Evolutionary conservation across 1,139 yeast species (phyloP).

Genomic region (Kluyveromyces sp.): DNA sequence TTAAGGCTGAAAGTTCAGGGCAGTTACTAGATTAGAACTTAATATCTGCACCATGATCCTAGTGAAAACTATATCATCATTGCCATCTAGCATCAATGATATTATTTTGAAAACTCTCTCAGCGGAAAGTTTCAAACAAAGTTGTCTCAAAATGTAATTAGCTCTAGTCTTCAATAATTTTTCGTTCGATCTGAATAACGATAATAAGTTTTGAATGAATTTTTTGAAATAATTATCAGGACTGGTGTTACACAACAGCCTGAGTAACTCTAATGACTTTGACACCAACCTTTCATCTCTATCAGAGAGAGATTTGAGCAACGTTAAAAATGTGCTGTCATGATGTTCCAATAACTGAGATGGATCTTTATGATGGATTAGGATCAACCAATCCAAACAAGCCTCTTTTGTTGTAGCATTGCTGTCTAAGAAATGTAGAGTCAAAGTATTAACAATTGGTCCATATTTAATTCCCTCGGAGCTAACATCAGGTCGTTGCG

Average conservation of each 20-base stretch:
- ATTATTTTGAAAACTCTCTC: slow-evolving; percentile 77
- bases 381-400: slow-evolving; percentile 83
- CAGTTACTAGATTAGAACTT: slow-evolving; percentile 80
- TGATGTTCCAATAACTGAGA: slow-evolving; percentile 49
- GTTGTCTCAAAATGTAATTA: slow-evolving; percentile 74
- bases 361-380: slow-evolving; percentile 72
- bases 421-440: slow-evolving; percentile 54
- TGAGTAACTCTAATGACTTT: slow-evolving; percentile 52
- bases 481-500: slow-evolving; percentile 29
- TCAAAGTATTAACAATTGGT: slow-evolving; percentile 52
- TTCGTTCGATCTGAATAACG: slow-evolving; percentile 60
- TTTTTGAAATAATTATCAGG: slow-evolving; percentile 71
- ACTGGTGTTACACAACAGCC: slow-evolving; percentile 70
- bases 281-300: slow-evolving; percentile 81
- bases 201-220: slow-evolving; percentile 65
- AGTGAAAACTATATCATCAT: slow-evolving; percentile 61
- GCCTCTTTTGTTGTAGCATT: slow-evolving; percentile 80
- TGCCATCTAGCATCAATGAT: slow-evolving; percentile 65
- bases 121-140: slow-evolving; percentile 74
- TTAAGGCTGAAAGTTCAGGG: slow-evolving; percentile 65
- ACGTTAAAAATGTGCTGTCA: slow-evolving; percentile 66
- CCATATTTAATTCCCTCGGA: slow-evolving; percentile 45
- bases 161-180: slow-evolving; percentile 63
- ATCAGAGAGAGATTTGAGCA: slow-evolving; percentile 75
- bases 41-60: slow-evolving; percentile 79